Percentiles rank a stretch among this genome's conserved stretches.
These are phyloP conservation scores for Pulchroboletus neoregius DNA, from an alignment of 1,284 basidiomycete genomes.

Conservation along the genomic window DNA sequence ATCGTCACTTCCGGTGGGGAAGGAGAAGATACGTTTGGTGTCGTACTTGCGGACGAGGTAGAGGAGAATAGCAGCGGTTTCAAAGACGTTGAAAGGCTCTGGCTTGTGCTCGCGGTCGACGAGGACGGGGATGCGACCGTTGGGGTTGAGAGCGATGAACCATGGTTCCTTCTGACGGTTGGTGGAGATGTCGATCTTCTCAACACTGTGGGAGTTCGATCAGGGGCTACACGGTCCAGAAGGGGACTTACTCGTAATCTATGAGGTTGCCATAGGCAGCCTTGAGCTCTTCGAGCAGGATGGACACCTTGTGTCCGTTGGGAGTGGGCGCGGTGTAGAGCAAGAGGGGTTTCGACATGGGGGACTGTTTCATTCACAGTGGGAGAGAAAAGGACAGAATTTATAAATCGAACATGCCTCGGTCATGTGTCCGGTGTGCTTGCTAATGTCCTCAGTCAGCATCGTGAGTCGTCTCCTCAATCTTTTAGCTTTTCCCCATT, in stretches of 20 bases:
- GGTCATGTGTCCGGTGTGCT: conserved; percentile 15
- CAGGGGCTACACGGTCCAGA: not conserved
- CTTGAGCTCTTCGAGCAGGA: conserved; percentile 69
- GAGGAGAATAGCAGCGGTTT: conserved; percentile 55
- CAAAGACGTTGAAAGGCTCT: conserved; percentile 50
- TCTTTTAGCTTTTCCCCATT: conserved; percentile 2
- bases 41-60: conserved; percentile 57
- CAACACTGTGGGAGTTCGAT: conserved; percentile 34
- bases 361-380: not conserved
- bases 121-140: conserved; percentile 59
- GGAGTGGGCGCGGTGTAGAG: conserved; percentile 66
- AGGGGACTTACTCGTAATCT: conserved; percentile 51
- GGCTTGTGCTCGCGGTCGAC: conserved; percentile 39
- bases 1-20: conserved; percentile 40
- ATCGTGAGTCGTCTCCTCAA: too few relatives aligned
- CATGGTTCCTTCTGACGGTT: conserved; percentile 50
- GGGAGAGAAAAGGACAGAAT: not conserved
- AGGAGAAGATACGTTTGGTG: conserved; percentile 49
- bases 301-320: conserved; percentile 63
- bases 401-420: conserved; percentile 9
- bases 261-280: conserved; percentile 46
- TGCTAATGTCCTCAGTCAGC: conserved; percentile 24
- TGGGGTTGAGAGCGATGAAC: conserved; percentile 55
- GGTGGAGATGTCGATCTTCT: conserved; percentile 48
- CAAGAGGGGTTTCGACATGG: conserved; percentile 42